phyloP scores from a whole-genome alignment of 2,329 filamentous ascomycete species.

The Calonectria honghensis region DNA sequence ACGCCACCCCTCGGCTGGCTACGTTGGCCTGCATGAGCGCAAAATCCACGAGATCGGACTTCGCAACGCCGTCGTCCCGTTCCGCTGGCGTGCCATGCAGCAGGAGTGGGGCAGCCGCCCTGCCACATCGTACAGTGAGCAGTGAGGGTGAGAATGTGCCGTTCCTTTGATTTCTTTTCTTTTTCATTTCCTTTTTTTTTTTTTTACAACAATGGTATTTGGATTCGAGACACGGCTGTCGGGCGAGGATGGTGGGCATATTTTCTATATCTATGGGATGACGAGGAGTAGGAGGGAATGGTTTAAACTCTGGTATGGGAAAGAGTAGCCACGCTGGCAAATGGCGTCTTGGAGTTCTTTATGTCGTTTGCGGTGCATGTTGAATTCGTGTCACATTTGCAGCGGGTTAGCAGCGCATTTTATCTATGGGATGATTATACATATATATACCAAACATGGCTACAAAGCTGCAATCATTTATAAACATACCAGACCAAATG shows the following conservation, averaged over 20 bases:
- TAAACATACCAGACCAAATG: constrained; percentile 27
- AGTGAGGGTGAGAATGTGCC: constrained; percentile 39
- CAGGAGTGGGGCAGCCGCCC: constrained; percentile 52
- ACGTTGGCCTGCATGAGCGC: constrained; percentile 53
- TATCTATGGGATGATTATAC: constrained; percentile 45
- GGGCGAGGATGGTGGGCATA: neutral
- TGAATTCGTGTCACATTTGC: constrained; percentile 45
- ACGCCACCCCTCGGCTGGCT: constrained; percentile 53
- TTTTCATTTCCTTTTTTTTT: constrained; percentile 14
- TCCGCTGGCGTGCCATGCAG: constrained; percentile 53
- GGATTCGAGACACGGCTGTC: constrained; percentile 23
- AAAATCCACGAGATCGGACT: constrained; percentile 53
- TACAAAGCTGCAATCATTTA: constrained; percentile 38
- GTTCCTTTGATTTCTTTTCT: neutral
- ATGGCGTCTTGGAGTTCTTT: constrained; percentile 46
- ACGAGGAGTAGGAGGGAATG: constrained; percentile 25
- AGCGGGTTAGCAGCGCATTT: constrained; percentile 36
- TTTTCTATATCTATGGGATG: constrained; percentile 37
- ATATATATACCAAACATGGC: constrained; percentile 44
- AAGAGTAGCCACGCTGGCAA: constrained; percentile 39
- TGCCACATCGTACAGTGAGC: constrained; percentile 53
- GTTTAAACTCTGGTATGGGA: constrained; percentile 35
- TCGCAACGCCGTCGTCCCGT: constrained; percentile 53
- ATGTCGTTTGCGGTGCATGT: constrained; percentile 42
- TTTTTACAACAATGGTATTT: constrained; percentile 24